Percentiles rank a stretch among this genome's conserved stretches.
phyloP scores from a whole-genome alignment of 1,284 basidiomycete species.

The Anthracocystis setariae region DNA sequence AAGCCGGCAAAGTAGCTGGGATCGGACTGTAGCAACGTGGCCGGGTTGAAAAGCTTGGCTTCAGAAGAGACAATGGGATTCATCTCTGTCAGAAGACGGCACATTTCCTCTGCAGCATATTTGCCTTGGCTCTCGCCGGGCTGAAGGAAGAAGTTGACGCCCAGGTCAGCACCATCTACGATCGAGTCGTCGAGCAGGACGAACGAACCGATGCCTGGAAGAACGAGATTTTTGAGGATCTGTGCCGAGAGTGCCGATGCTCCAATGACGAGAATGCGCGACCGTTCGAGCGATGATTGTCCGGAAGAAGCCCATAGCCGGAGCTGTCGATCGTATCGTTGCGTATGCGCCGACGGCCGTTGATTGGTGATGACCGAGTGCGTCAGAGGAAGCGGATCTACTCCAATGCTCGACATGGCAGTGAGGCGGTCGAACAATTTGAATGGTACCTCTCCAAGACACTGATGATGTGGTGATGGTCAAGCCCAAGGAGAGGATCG shows the following conservation, averaged over 20 bases:
- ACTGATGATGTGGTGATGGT: not conserved
- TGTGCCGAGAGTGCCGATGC: slow-evolving; percentile 83
- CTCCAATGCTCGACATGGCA: slow-evolving; percentile 41
- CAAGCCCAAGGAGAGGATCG: not conserved
- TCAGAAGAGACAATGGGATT: slow-evolving; percentile 84
- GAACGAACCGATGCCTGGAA: slow-evolving; percentile 91
- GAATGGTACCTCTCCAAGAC: not conserved
- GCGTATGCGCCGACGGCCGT: slow-evolving; percentile 60
- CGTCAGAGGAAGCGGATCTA: slow-evolving; percentile 26
- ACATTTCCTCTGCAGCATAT: slow-evolving; percentile 81
- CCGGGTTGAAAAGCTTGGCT: slow-evolving; percentile 71
- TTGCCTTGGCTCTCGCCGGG: slow-evolving; percentile 78
- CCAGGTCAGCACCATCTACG: slow-evolving; percentile 80
- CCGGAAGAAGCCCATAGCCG: slow-evolving; percentile 95
- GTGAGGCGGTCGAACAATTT: not conserved
- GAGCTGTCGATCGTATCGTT: slow-evolving; percentile 66
- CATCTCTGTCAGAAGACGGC: slow-evolving; percentile 81
- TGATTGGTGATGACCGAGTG: slow-evolving; percentile 34
- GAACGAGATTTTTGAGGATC: slow-evolving; percentile 91
- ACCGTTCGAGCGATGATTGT: slow-evolving; percentile 87
- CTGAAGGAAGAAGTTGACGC: slow-evolving; percentile 95
- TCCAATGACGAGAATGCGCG: slow-evolving; percentile 83
- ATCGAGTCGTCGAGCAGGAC: slow-evolving; percentile 79
- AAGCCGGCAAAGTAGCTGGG: slow-evolving; percentile 73
- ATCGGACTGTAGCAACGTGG: slow-evolving; percentile 72